Base-by-base conservation (phyloP, 2,329 filamentous ascomycete species). In the Neonectria hederae region DNA sequence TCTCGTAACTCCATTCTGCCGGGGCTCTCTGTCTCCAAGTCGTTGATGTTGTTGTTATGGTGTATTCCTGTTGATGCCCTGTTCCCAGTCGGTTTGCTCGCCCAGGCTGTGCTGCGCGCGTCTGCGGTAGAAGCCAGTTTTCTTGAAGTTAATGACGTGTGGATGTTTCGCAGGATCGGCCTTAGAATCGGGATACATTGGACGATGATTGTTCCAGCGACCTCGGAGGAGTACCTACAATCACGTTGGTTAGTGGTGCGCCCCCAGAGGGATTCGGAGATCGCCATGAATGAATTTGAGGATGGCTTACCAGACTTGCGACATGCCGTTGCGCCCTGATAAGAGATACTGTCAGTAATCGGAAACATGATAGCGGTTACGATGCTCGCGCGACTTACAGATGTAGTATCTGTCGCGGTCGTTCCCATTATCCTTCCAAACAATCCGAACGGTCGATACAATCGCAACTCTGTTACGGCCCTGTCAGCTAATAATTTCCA, bases 121-220 rank as follows among this genome's bases (percentile, higher is more conserved):
- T 66, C 69, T 28, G 48, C 62, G 3, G 62, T 61, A 3, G 70
- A 72, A 21, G 62, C 67, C 13, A 74, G 65, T 35, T 62, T 70
- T 42, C 63, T 63, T 3, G 72, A 74, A 8, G 72, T 74, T 8
- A 69, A 42, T 19, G 72, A 71, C 17, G 66, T 71, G 60, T 72
- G 71, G 1, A 74, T 66, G 35, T 71, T 71, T 49, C 67, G 66
- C 6, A 86, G 65, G 21, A 86, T 78, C 0, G 83, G 82, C 10
- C 84, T 80, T 8, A 86, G 69, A 17, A 86, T 81, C 2, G 84
- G 84, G 3, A 86, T 82, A 63, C 83, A 86, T 67, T 86, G 84
- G 4, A 86, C 84, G 46, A 86, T 85, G 66, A 86, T 84, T 26
- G 84, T 86, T 57, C 84, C 83, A 9, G 82, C 79, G 57, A 86